Evolutionary conservation across 2,329 filamentous ascomycete genomes (phyloP), one percentile per base, ranked within the genome.

Genomic region (Myriangium duriaei): DNA sequence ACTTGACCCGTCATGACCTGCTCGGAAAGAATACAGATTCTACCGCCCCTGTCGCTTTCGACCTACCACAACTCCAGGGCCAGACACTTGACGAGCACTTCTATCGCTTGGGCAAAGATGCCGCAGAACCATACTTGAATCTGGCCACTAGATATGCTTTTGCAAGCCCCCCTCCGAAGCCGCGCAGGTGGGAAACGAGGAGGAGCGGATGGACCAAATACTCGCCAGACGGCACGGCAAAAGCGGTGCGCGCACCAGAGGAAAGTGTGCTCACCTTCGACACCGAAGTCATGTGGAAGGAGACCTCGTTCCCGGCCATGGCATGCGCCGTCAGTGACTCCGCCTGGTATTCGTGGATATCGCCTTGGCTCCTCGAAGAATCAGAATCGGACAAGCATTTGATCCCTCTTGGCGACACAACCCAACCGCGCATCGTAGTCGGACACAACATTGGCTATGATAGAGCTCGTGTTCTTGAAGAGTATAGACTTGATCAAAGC

Each of bases 401-500:
- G 10, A 79, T 98, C 34, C 86, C 92, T 0, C 62, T 98, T 5
- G 92, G 91, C 18, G 79, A 95, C 50, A 74, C 79, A 5, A 67
- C 65, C 2, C 69, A 74, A 45, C 71, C 81, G 15, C 76, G 86
- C 32, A 73, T 98, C 34, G 71, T 98, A 30, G 75, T 98, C 14
- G 91, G 91, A 2, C 91, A 98, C 61, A 98, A 98, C 48, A 76
- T 98, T 42, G 91, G 91, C 13, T 98, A 92, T 56, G 91, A 98
- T 55, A 73, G 91, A 15, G 88, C 88, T 11, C 73, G 92, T 24
- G 74, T 95, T 39, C 61, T 78, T 13, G 91, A 98, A 55, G 91
- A 98, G 56, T 98, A 98, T 56, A 72, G 79, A 51, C 60, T 96
- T 29, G 67, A 74, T 39, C 88, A 95, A 57, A 80, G 84, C 1